Conservation (phyloP, 176 grass and related monocot genomes). For the Elaeis guineensis region DNA sequence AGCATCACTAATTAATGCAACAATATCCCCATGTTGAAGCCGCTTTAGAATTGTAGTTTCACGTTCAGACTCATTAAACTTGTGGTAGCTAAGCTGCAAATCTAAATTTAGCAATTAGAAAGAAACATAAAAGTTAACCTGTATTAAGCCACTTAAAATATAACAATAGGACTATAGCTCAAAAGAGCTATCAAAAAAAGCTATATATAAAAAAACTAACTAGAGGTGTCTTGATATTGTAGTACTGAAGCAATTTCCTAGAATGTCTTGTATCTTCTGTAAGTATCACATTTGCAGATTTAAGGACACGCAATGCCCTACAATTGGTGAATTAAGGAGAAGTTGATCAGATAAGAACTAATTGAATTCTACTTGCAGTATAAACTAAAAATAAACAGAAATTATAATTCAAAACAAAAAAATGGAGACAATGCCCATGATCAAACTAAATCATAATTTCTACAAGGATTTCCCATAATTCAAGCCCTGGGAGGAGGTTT, state of each 20-base stretch:
- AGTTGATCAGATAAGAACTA: slow-evolving; percentile 15
- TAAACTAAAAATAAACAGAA: too few species aligned
- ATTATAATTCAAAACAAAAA: too few species aligned
- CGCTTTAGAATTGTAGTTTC: slow-evolving; percentile 71
- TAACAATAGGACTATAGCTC: too few species aligned
- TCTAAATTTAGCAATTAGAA: slow-evolving; percentile 20
- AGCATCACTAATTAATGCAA: slow-evolving; percentile 94
- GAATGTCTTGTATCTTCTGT: slow-evolving; percentile 97
- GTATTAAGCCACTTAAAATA: too few species aligned
- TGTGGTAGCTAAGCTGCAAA: slow-evolving; percentile 83
- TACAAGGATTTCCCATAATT: too few species aligned
- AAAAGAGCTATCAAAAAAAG: too few species aligned
- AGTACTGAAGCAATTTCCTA: slow-evolving; percentile 85
- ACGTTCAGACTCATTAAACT: slow-evolving; percentile 87
- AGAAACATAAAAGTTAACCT: not conserved
- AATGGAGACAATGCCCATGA: too few species aligned
- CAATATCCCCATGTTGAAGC: slow-evolving; percentile 76
- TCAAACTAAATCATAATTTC: too few species aligned
- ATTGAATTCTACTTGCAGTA: not conserved
- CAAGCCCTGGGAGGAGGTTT: too few species aligned
- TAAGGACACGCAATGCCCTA: slow-evolving; percentile 86
- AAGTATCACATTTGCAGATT: slow-evolving; percentile 76
- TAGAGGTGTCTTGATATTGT: slow-evolving; percentile 87
- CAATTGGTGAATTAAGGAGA: slow-evolving; percentile 1
- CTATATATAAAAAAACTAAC: slow-evolving; percentile 33